Conservation (phyloP, 768 basidiomycete species). For the Trametes villosa region DNA sequence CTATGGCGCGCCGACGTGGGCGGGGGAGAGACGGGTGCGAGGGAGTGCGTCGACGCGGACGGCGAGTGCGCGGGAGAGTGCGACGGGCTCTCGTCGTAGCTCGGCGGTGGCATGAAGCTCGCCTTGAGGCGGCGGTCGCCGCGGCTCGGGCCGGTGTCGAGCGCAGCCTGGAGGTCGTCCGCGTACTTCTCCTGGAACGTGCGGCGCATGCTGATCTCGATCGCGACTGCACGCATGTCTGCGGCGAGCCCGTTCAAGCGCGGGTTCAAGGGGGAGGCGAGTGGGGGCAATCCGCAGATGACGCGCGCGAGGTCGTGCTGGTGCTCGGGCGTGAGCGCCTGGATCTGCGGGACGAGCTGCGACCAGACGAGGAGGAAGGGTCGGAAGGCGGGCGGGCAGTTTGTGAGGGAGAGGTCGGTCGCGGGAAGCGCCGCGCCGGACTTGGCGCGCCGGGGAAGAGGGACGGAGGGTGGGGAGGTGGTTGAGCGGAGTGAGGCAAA, state of each 20-base stretch:
- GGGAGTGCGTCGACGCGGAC: conserved; percentile 25
- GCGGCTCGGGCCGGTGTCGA: conserved; percentile 58
- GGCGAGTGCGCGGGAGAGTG: conserved; percentile 29
- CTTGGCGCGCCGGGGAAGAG: conserved; percentile 65
- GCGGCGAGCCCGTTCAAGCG: conserved; percentile 67
- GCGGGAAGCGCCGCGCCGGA: conserved; percentile 40
- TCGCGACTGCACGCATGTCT: conserved; percentile 82
- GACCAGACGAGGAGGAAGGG: conserved; percentile 79
- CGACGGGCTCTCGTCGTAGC: conserved; percentile 48
- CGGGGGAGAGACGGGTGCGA: conserved; percentile 20
- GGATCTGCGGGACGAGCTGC: conserved; percentile 64
- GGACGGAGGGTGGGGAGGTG: conserved; percentile 79
- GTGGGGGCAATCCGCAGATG: conserved; percentile 63
- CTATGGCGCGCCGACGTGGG: conserved; percentile 2
- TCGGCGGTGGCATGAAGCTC: conserved; percentile 73
- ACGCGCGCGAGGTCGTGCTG: conserved; percentile 85
- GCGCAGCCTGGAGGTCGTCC: conserved; percentile 73
- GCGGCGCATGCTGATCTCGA: conserved; percentile 84
- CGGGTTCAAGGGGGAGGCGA: conserved; percentile 46
- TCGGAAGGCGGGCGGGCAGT: conserved; percentile 72
- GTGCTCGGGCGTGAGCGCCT: conserved; percentile 59
- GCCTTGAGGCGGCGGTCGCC: conserved; percentile 47
- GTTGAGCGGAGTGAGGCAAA: conserved; percentile 81
- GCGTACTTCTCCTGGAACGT: conserved; percentile 85
- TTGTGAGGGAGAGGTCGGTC: conserved; percentile 61